Base-by-base conservation (phyloP, 371 early-diverging fungal species). In the Batrachochytrium dendrobatidis region DNA sequence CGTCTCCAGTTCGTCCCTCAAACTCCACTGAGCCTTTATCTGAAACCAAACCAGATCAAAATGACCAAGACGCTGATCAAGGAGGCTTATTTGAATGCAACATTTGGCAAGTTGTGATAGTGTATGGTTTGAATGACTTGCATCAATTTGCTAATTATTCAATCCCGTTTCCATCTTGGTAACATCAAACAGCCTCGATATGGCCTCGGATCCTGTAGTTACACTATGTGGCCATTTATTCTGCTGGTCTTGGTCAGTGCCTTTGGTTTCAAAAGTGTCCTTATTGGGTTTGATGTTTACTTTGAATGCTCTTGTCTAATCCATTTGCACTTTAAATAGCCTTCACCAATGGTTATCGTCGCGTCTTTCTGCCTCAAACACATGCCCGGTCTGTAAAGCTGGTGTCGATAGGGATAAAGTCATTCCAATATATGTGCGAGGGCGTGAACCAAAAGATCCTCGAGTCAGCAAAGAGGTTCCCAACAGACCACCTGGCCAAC, bases 351-450 rank as follows among this genome's bases (percentile, higher is more conserved):
- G 67, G 67, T 53, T 63, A 18, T 29, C 53, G 34, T 60, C 63
- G 2, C 24, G 35, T 24, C 35, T 57, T 18, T 58, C 58, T 24
- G 50, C 55, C 31, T 55, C 65, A 8, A 62, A 69, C 44, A 54
- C 65, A 26, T 69, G 65, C 35, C 69, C 69, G 32, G 69, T 69
- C 8, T 69, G 69, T 57, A 69, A 69, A 43, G 62, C 69, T 0
- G 69, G 60, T 15, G 33, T 69, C 35, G 63, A 62, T n/a, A 69
- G 63, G 52, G 59, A 62, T 12, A 59, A 62, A 30, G 56, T 69
- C 28, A 62, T 69, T 34, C 69, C 69, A 2, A 65, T 69, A 18
- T 69, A 65, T 51, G 52, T 55, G 12, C 51, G 60, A 18, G 69
- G 69, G 15, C 45, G 45, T 22, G 46, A 56, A 34, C 2, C 45